Percentiles rank a stretch among this genome's conserved stretches.
These are phyloP conservation scores for Naganishia vishniacii DNA, from an alignment of 768 basidiomycete species.

Conservation along the genomic window DNA sequence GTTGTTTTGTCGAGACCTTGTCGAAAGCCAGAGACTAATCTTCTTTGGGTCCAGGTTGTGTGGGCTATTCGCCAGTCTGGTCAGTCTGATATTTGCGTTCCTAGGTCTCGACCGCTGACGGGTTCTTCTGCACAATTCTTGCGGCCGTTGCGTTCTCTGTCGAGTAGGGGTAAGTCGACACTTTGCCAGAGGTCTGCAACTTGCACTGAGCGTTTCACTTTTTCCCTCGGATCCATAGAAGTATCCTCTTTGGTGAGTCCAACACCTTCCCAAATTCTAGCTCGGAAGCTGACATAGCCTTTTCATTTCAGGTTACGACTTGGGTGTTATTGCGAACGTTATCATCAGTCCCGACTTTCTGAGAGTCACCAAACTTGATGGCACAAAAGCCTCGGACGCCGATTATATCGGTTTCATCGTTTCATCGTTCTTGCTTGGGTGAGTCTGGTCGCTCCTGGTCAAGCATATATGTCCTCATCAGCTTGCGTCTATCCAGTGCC, in stretches of 20 bases:
- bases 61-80: neutral
- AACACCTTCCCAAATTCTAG: neutral
- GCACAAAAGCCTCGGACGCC: constrained; percentile 3
- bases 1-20: neutral
- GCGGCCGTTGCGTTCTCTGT: neutral
- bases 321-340: constrained; percentile 45
- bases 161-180: neutral
- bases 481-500: neutral
- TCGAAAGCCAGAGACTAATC: neutral
- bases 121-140: too few species aligned
- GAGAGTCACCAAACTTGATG: constrained; percentile 3
- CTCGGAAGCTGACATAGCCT: too few species aligned
- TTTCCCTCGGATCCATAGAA: neutral
- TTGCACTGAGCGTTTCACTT: neutral
- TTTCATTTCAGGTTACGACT: constrained; percentile 29
- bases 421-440: constrained; percentile 39
- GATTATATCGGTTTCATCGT: constrained; percentile 40
- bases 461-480: neutral
- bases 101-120: too few species aligned
- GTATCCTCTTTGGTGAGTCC: constrained; percentile 10
- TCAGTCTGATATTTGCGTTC: too few species aligned
- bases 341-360: constrained; percentile 39
- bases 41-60: neutral
- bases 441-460: neutral
- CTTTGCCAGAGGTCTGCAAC: neutral